Evolutionary conservation across 495 filamentous ascomycete species (phyloP).

Genomic region (Tetracladium setigerum): DNA sequence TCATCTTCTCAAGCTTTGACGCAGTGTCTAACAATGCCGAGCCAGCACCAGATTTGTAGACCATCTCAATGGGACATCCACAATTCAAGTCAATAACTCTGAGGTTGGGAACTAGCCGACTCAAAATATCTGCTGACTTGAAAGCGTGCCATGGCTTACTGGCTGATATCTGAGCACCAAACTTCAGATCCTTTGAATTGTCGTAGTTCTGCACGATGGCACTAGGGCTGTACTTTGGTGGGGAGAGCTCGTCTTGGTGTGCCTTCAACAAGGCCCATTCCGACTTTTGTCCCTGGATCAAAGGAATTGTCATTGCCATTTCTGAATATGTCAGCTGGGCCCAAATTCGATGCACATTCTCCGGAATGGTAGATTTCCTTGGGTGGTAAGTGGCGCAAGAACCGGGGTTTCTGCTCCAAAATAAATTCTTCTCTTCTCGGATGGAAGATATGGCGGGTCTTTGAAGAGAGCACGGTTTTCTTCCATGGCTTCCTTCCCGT

Average conservation of each 20-base stretch:
- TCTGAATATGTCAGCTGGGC: constrained; percentile 95
- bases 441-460: constrained; percentile 79
- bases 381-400: constrained; percentile 79
- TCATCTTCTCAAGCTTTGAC: constrained; percentile 80
- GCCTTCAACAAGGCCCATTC: constrained; percentile 95
- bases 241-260: constrained; percentile 67
- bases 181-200: constrained; percentile 73
- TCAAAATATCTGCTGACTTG: constrained; percentile 78
- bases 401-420: constrained; percentile 89
- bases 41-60: constrained; percentile 78
- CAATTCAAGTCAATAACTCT: constrained; percentile 92
- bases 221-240: constrained; percentile 46
- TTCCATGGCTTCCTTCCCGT: constrained; percentile 35
- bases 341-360: constrained; percentile 80
- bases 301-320: constrained; percentile 88
- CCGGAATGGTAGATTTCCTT: constrained; percentile 95
- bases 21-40: constrained; percentile 87
- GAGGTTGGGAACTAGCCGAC: constrained; percentile 65
- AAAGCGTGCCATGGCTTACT: constrained; percentile 82
- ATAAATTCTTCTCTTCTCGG: constrained; percentile 88
- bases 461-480: constrained; percentile 72
- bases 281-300: constrained; percentile 82
- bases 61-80: constrained; percentile 91
- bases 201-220: constrained; percentile 64
- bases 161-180: constrained; percentile 85